phyloP scores from a whole-genome alignment of 768 basidiomycete species.

The Suillus spraguei region DNA sequence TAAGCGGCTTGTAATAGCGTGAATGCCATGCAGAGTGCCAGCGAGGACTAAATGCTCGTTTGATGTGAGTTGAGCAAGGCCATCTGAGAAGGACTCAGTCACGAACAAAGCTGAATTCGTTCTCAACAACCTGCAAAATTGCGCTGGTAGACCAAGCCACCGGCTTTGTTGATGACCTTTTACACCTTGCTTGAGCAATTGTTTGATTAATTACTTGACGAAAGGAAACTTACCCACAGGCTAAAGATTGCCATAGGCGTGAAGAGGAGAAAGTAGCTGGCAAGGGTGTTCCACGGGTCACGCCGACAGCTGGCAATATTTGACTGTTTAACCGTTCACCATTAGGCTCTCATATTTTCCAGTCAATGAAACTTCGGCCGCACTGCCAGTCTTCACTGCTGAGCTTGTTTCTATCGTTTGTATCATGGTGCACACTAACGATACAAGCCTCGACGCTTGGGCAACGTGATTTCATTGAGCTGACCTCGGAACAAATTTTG shows the following conservation, averaged over 20 bases:
- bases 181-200: conserved; percentile 15
- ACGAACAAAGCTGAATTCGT: background rate
- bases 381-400: conserved; percentile 7
- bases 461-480: conserved; percentile 38
- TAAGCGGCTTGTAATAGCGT: conserved; percentile 94
- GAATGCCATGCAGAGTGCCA: conserved; percentile 95
- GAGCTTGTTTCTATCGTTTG: conserved; percentile 13
- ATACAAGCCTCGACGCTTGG: conserved; percentile 35
- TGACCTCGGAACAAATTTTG: conserved; percentile 54
- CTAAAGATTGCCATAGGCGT: conserved; percentile 72
- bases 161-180: conserved; percentile 97
- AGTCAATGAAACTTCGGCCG: conserved; percentile 11
- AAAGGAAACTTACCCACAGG: conserved; percentile 64
- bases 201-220: background rate
- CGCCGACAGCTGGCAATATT: background rate
- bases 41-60: conserved; percentile 97
- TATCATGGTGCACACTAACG: conserved; percentile 27
- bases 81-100: conserved; percentile 54
- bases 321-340: background rate
- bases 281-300: background rate
- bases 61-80: conserved; percentile 86
- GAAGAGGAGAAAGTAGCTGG: background rate
- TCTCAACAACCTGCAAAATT: conserved; percentile 77
- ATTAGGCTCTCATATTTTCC: background rate
- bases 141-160: conserved; percentile 92